Base-by-base conservation (phyloP, 2,329 filamentous ascomycete species). In the Drechslerella stenobrocha region DNA sequence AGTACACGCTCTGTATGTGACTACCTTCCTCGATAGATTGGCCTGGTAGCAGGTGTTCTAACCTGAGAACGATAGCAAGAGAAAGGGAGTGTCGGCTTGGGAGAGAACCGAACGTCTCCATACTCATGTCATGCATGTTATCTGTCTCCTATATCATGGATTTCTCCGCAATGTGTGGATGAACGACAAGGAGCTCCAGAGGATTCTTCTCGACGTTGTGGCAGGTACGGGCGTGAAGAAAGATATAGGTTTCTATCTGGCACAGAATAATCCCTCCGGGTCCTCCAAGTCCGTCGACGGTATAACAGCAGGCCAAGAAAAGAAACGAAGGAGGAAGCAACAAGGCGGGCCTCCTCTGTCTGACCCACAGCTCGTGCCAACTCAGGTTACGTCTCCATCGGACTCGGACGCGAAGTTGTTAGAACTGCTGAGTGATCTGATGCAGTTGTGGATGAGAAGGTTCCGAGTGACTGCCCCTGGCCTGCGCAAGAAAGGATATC, bases 81-180 rank as follows among this genome's bases (percentile, higher is more conserved):
- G 90, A 0, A 96, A 92, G 74, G 91, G 90, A 0, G 88, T 89
- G 0, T 87, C 88, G 1, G 96, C 96, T 77, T 84, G 87, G 24
- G 90, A 96, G 74, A 84, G 89, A 52, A 83, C 85, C 66, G 87
- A 92, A 58, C 83, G 93, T 23, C 82, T 86, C 30, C 81, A 85
- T 2, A 90, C 90, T 0, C 93, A 98, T 76, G 88, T 89, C 72
- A 81, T 96, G 71, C 93, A 98, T 76, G 90, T 97, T 1, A 86
- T 95, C 75, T 83, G 85, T 52, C 79, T 98, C 13, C 81, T 98
- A 65, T 96, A 87, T 81, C 91, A 97, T 75, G 97, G 97, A 74
- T 83, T 89, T 0, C 77, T 93, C 11, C 84, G 89, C 40, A 96
- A 97, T 75, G 80, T 84, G 0, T 97, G 92, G 87, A 78, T 90